Conservation (phyloP, 208 protist species). For the Trypanosoma lewisi region DNA sequence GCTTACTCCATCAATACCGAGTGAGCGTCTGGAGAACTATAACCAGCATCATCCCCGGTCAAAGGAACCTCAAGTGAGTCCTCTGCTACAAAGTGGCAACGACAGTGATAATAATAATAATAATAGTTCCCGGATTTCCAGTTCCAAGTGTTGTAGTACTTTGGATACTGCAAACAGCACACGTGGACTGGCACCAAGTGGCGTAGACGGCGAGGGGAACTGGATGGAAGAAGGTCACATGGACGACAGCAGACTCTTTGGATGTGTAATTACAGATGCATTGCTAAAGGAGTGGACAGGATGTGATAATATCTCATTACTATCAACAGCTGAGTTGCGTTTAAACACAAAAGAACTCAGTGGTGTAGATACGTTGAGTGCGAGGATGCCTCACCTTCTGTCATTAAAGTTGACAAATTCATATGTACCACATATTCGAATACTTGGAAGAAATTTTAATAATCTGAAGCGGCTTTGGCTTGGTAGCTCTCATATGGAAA, state of each 20-base stretch:
- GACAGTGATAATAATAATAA: too few relatives aligned
- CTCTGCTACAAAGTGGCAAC: not conserved
- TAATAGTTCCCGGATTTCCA: not conserved
- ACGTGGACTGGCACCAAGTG: not conserved
- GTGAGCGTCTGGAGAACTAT: not conserved
- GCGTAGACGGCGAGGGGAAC: not conserved
- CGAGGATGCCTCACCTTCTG: slow-evolving; percentile 44
- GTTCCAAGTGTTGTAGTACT: not conserved
- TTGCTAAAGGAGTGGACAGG: slow-evolving; percentile 72
- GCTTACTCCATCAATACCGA: not conserved
- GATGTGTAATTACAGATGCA: slow-evolving; percentile 49
- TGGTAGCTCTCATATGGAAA: slow-evolving; percentile 65
- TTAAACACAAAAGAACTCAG: slow-evolving; percentile 55
- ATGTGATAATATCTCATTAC: slow-evolving; percentile 70
- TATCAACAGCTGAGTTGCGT: slow-evolving; percentile 60
- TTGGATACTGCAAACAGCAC: not conserved
- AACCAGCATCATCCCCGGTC: not conserved
- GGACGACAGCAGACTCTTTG: slow-evolving; percentile 13
- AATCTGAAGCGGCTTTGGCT: slow-evolving; percentile 76
- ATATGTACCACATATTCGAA: slow-evolving; percentile 58
- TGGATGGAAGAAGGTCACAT: not conserved
- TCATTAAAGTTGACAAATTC: slow-evolving; percentile 73
- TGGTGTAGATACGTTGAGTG: slow-evolving; percentile 57
- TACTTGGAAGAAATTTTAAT: slow-evolving; percentile 60
- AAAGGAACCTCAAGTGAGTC: not conserved